These are phyloP conservation scores for Przewalskia tangutica DNA, from an alignment of 257 asterid genomes.

Conservation along the genomic window DNA sequence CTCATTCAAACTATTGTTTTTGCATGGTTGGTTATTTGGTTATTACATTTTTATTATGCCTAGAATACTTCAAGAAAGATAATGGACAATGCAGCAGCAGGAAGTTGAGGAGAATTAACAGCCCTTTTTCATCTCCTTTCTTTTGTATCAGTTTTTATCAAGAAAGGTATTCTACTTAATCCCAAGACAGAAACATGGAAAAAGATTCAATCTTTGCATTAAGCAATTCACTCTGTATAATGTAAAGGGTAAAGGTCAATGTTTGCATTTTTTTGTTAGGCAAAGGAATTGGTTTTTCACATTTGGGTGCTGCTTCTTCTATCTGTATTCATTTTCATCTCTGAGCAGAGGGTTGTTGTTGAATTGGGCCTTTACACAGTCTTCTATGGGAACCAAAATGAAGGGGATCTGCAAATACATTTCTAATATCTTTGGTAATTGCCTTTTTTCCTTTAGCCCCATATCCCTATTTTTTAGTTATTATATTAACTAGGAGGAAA, in stretches of 20 bases:
- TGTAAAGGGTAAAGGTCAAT: background rate
- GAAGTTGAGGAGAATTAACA: conserved; percentile 31
- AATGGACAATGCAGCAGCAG: conserved; percentile 24
- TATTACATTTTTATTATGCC: conserved; percentile 10
- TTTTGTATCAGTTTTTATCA: conserved; percentile 19
- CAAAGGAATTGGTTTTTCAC: conserved; percentile 16
- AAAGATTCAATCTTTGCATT: background rate
- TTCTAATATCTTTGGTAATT: conserved; percentile 60
- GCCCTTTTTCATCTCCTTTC: conserved; percentile 7
- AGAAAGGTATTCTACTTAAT: conserved; percentile 23
- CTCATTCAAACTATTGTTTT: conserved; percentile 1
- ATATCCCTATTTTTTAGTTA: background rate
- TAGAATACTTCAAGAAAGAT: conserved; percentile 12
- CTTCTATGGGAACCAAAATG: conserved; percentile 50
- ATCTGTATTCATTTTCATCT: conserved; percentile 15
- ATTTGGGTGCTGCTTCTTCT: conserved; percentile 16
- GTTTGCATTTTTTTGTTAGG: conserved; percentile 30
- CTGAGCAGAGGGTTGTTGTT: conserved; percentile 15
- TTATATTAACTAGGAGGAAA: background rate
- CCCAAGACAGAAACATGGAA: background rate
- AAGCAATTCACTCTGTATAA: background rate
- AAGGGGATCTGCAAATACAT: conserved; percentile 69
- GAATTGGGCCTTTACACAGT: conserved; percentile 2
- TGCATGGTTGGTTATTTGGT: conserved; percentile 31
- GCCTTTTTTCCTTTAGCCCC: background rate